Base-by-base conservation (phyloP, 2,329 filamentous ascomycete species). In the Dactylellina cionopaga region DNA sequence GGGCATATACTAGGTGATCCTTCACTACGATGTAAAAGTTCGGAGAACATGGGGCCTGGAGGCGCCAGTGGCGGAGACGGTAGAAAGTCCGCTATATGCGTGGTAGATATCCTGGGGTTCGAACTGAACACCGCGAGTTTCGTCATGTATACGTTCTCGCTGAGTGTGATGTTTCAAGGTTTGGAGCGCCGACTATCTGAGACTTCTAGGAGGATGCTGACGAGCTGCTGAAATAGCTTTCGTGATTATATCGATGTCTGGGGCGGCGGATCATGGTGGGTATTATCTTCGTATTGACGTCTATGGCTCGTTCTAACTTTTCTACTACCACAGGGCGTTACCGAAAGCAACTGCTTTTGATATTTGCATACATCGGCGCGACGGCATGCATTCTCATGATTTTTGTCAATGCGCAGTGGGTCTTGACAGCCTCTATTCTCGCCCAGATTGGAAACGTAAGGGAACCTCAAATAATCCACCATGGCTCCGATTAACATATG, bases 121-220 rank as follows among this genome's bases (percentile, higher is more conserved):
- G 89, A 96, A 78, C 89, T 99, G 82, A 98, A 98, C 81, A 97
- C 94, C 0, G 93, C 94, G 33, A 96, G 91, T 80, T 97, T 98
- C 80, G 94, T 92, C 79, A 96, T 98, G 92, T 98, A 98, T 81
- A 97, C 92, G 1, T 99, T 99, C 81, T 96, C 92, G 66, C 84
- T 96, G 78, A 96, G 92, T 79, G 95, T 99, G 1, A 51, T 74
- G 55, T 74, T 74, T 39, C 69, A 74, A 68, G 69, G 60, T 73
- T 46, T 11, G 65, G 15, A 24, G 13, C 33, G 29, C 1, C 3
- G 19, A 15, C 31, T 10, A 15, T 19, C 13, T 17, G 6, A 25
- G 5, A 9, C 2, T 49, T 39, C 10, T 11, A 17, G n/a, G 24
- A 27, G 31, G 39, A 9, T 39, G 31, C 52, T 63, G 27, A 60